phyloP scores from a whole-genome alignment of 192 early-diverging fungal species.

The Entomortierella lignicola region DNA sequence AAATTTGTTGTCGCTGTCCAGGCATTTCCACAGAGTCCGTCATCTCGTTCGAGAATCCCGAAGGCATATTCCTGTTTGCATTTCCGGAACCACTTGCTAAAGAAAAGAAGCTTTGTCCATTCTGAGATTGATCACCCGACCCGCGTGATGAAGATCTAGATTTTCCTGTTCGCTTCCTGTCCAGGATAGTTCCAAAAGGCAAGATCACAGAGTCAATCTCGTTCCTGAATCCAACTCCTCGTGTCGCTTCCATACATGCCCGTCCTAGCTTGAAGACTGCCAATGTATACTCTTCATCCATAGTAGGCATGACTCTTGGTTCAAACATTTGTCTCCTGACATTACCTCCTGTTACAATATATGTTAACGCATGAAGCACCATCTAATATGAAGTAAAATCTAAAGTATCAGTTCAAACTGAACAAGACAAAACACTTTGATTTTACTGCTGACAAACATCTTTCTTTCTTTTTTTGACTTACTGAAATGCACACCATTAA shows the following conservation, averaged over 20 bases:
- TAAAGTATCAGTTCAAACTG: neutral
- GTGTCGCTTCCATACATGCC: slow-evolving; percentile 60
- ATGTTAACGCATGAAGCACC: slow-evolving; percentile 50
- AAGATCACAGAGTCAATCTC: slow-evolving; percentile 55
- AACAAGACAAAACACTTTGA: neutral
- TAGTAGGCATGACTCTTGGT: slow-evolving; percentile 45
- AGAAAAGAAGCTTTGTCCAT: slow-evolving; percentile 9
- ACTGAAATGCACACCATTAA: slow-evolving; percentile 55
- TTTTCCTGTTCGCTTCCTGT: slow-evolving; percentile 19
- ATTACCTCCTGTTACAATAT: slow-evolving; percentile 57
- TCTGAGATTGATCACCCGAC: neutral
- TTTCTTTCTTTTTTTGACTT: slow-evolving; percentile 15
- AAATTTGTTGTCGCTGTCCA: slow-evolving; percentile 26
- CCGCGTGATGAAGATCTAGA: neutral
- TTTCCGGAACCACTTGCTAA: neutral
- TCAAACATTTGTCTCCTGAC: slow-evolving; percentile 61
- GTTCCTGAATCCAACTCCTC: slow-evolving; percentile 57
- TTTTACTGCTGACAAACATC: neutral
- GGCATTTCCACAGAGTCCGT: slow-evolving; percentile 33
- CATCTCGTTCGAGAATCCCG: slow-evolving; percentile 47
- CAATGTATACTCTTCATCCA: slow-evolving; percentile 57
- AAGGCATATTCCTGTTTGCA: neutral
- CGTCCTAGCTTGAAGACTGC: slow-evolving; percentile 61
- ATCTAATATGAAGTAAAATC: slow-evolving; percentile 14
- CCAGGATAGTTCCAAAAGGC: slow-evolving; percentile 56